Conservation (phyloP, 192 early-diverging fungal species). For the Coemansia furcata region DNA sequence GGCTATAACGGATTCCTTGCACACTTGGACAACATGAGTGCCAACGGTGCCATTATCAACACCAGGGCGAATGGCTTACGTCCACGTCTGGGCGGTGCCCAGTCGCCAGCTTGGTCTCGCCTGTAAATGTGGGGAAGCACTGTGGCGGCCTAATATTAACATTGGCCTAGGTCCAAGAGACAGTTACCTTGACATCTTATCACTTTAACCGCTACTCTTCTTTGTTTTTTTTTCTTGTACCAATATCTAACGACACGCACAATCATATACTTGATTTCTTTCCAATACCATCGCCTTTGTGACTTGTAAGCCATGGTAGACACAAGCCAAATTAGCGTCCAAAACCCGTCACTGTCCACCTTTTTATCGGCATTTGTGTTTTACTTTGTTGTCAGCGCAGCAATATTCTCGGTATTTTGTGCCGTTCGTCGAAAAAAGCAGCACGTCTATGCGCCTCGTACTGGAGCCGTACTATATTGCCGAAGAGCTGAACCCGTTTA, state of each 20-base stretch:
- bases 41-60: neutral
- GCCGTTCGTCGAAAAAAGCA: neutral
- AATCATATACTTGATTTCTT: neutral
- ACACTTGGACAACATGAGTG: neutral
- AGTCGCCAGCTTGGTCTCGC: neutral
- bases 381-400: neutral
- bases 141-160: neutral
- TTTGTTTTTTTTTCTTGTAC: neutral
- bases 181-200: neutral
- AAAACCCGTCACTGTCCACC: conserved; percentile 9
- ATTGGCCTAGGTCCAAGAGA: neutral
- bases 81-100: neutral
- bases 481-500: conserved; percentile 1
- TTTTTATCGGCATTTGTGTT: conserved; percentile 10
- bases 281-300: neutral
- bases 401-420: neutral
- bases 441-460: neutral
- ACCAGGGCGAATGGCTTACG: neutral
- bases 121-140: neutral
- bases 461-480: neutral
- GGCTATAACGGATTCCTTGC: neutral
- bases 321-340: neutral
- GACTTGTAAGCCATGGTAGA: neutral
- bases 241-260: neutral
- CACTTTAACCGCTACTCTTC: neutral